Evolutionary conservation across 2,329 filamentous ascomycete genomes (phyloP).

Genomic region (Mycosphaerella arachidis): DNA sequence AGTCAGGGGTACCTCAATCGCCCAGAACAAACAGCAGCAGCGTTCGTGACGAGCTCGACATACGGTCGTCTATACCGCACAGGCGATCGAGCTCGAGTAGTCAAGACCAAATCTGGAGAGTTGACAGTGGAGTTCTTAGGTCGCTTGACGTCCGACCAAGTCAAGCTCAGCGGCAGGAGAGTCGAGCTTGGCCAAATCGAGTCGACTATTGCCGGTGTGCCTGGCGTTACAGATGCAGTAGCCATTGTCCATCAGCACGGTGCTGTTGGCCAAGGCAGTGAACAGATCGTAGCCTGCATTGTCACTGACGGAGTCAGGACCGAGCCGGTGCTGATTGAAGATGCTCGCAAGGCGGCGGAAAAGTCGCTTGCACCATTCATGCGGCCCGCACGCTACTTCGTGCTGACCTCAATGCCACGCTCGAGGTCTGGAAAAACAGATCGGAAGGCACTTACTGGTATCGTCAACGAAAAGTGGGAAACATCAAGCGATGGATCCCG

Average conservation of each 20-base stretch:
- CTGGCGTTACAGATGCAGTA: constrained; percentile 4
- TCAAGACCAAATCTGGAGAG: constrained; percentile 5
- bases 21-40: constrained; percentile 9
- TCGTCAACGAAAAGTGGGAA: constrained; percentile 3
- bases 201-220: constrained; percentile 2
- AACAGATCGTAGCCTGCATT: constrained; percentile 10
- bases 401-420: constrained; percentile 5
- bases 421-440: constrained; percentile 8
- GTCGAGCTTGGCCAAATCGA: constrained; percentile 12
- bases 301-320: not conserved
- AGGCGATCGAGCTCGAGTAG: constrained; percentile 9
- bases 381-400: constrained; percentile 4
- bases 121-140: constrained; percentile 14
- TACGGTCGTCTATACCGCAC: constrained; percentile 9
- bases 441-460: constrained; percentile 4
- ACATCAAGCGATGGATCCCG: not conserved
- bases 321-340: not conserved
- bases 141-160: constrained; percentile 11
- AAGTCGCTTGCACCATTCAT: constrained; percentile 4
- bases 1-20: constrained; percentile 18
- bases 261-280: constrained; percentile 8
- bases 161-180: constrained; percentile 10
- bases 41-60: constrained; percentile 6
- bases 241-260: constrained; percentile 6
- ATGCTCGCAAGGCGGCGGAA: constrained; percentile 2